A percentile compares a stretch with the other conserved stretches of the same genome.
These are phyloP conservation scores for Theileria parva DNA, from an alignment of 169 alveolate species.

Conservation along the genomic window DNA sequence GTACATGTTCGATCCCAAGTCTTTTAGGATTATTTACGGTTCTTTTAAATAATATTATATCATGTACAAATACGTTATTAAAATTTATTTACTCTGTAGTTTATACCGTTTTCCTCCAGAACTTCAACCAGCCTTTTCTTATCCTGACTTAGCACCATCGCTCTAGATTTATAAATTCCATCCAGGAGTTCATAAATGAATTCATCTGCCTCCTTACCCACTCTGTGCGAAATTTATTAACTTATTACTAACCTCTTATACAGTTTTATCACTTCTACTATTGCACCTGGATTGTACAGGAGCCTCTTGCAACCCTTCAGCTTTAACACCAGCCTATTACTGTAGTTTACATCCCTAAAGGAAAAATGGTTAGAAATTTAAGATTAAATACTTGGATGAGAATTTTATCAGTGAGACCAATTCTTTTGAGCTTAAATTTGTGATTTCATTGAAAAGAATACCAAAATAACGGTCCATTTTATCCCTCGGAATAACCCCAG, in stretches of 20 bases:
- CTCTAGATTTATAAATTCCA: background rate
- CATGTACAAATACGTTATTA: conserved; percentile 1
- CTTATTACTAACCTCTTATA: conserved; percentile 9
- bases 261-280: conserved; percentile 20
- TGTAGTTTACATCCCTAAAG: conserved; percentile 6
- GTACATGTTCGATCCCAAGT: conserved; percentile 28
- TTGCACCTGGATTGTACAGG: conserved; percentile 1
- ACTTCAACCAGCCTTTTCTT: background rate
- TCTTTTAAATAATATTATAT: conserved; percentile 2
- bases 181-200: conserved; percentile 17
- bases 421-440: background rate
- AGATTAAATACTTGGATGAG: background rate
- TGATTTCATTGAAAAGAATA: background rate
- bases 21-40: conserved; percentile 23
- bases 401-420: background rate
- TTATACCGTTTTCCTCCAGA: conserved; percentile 10
- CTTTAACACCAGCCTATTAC: background rate
- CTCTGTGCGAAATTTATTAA: background rate
- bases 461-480: background rate
- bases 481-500: background rate
- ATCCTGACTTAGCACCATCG: background rate
- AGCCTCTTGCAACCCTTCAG: background rate
- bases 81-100: background rate
- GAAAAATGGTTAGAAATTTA: background rate
- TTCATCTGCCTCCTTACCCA: background rate